These are phyloP conservation scores for Echium plantagineum DNA, from an alignment of 257 asterid genomes.

Conservation along the genomic window DNA sequence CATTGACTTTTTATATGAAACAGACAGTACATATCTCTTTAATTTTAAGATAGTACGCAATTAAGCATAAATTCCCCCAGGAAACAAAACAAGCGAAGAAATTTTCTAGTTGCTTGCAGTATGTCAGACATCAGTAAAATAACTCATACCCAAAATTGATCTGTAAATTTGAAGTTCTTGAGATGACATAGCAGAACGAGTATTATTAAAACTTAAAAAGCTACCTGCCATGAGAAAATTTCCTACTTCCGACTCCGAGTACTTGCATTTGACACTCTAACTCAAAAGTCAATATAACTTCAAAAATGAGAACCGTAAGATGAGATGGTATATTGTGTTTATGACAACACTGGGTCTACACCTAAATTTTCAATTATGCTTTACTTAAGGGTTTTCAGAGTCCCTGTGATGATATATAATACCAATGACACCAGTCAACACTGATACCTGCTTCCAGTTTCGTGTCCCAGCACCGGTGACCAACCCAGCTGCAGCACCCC, in stretches of 20 bases:
- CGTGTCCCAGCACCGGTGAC: conserved; percentile 67
- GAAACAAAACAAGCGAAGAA: no score
- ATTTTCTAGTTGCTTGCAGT: no score
- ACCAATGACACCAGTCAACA: conserved; percentile 52
- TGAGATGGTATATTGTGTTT: background rate
- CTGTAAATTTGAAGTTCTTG: background rate
- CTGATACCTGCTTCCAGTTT: conserved; percentile 82
- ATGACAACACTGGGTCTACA: no score
- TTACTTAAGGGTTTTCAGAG: conserved; percentile 20
- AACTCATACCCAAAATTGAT: no score
- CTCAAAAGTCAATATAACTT: background rate
- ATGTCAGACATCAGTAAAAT: no score
- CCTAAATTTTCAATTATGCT: background rate
- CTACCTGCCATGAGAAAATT: background rate
- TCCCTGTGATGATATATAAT: conserved; percentile 36
- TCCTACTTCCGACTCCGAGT: background rate
- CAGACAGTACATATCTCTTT: no score
- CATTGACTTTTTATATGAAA: no score
- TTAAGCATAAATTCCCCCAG: no score
- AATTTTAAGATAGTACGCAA: no score
- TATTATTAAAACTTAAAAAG: no score
- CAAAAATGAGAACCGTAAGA: background rate
- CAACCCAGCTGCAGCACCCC: conserved; percentile 77
- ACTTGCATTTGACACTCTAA: background rate
- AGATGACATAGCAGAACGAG: background rate